Evolutionary conservation across 2,329 filamentous ascomycete genomes (phyloP).

Genomic region (Dactylellina leptospora): DNA sequence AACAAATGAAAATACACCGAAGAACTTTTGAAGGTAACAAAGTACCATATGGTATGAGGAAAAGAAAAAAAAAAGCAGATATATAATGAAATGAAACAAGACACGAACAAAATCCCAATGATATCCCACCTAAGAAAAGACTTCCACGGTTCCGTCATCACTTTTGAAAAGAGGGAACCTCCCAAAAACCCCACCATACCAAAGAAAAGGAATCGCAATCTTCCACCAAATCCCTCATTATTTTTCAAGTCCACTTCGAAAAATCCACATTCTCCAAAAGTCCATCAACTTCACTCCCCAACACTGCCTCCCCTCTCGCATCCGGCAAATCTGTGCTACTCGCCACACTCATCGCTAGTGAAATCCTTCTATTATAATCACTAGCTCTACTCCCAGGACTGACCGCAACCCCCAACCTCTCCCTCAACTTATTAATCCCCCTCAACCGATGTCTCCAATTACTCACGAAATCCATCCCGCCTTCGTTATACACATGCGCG

Average conservation of each 20-base stretch:
- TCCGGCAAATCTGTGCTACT: slow-evolving; percentile 36
- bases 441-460: slow-evolving; percentile 88
- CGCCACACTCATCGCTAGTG: slow-evolving; percentile 46
- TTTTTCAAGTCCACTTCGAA: slow-evolving; percentile 53
- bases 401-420: slow-evolving; percentile 65
- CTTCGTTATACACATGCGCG: slow-evolving; percentile 74
- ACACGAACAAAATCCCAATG: background rate
- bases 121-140: slow-evolving; percentile 28
- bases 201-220: background rate
- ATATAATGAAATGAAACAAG: slow-evolving; percentile 51
- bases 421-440: slow-evolving; percentile 82
- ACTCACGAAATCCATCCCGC: slow-evolving; percentile 50
- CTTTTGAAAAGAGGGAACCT: background rate
- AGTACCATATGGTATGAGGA: slow-evolving; percentile 6
- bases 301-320: slow-evolving; percentile 1
- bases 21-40: slow-evolving; percentile 23
- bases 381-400: slow-evolving; percentile 45
- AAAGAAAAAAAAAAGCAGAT: slow-evolving; percentile 18
- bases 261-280: slow-evolving; percentile 54
- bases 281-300: slow-evolving; percentile 43
- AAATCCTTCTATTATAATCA: slow-evolving; percentile 54
- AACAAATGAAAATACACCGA: slow-evolving; percentile 18
- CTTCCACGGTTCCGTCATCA: background rate
- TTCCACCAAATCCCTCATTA: too few relatives aligned
- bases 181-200: too few relatives aligned